Conservation (phyloP, 2,329 filamentous ascomycete species). For the Aspergillus sp. region DNA sequence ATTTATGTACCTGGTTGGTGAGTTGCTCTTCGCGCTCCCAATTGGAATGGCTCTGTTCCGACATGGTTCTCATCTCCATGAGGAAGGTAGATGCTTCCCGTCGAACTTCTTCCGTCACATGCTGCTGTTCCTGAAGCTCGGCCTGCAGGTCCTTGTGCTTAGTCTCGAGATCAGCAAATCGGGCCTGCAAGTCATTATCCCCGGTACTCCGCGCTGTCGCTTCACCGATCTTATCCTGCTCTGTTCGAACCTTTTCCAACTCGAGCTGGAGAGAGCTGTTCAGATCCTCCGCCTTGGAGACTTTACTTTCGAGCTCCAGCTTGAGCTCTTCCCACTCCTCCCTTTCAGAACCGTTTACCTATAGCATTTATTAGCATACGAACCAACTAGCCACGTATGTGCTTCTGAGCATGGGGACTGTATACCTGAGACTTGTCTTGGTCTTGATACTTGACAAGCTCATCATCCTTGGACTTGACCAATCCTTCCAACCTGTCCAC, state of each 20-base stretch:
- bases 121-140: slow-evolving; percentile 68
- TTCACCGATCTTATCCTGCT: slow-evolving; percentile 62
- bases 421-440: slow-evolving; percentile 45
- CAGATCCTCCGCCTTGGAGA: slow-evolving; percentile 69
- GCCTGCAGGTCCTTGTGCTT: slow-evolving; percentile 64
- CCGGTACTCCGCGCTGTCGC: slow-evolving; percentile 21
- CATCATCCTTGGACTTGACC: slow-evolving; percentile 66
- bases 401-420: background rate
- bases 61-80: slow-evolving; percentile 82
- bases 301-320: slow-evolving; percentile 64
- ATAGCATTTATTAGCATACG: slow-evolving; percentile 5
- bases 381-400: background rate
- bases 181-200: slow-evolving; percentile 56
- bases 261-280: slow-evolving; percentile 77
- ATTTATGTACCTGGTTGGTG: slow-evolving; percentile 65
- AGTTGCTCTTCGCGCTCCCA: slow-evolving; percentile 80
- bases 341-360: slow-evolving; percentile 57
- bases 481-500: slow-evolving; percentile 66
- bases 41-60: slow-evolving; percentile 70
- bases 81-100: slow-evolving; percentile 78
- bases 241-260: slow-evolving; percentile 65
- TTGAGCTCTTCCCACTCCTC: slow-evolving; percentile 65
- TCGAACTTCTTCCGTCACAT: slow-evolving; percentile 80
- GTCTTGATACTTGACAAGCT: slow-evolving; percentile 58
- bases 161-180: slow-evolving; percentile 52